Evolutionary conservation across 163 green algal species (phyloP).

Genomic region (Scenedesmus sp.): DNA sequence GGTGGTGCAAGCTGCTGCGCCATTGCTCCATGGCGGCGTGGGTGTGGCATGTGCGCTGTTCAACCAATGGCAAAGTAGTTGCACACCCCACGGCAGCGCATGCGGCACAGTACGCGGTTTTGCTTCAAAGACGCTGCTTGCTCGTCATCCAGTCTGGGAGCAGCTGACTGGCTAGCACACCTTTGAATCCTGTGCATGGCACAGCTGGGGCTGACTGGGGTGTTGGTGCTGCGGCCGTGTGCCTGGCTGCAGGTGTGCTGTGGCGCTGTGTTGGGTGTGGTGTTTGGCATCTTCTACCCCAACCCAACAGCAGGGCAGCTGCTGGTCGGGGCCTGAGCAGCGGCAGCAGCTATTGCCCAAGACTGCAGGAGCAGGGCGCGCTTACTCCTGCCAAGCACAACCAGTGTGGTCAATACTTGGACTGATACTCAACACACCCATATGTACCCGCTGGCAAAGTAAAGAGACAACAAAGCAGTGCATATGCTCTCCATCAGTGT

Average conservation of each 20-base stretch:
- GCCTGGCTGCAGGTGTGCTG: slow-evolving; percentile 43
- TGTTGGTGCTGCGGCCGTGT: background rate
- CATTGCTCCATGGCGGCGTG: too few relatives aligned
- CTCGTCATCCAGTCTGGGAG: background rate
- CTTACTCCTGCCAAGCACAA: background rate
- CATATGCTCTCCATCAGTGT: too few relatives aligned
- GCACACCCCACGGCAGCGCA: too few relatives aligned
- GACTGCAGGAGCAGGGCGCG: background rate
- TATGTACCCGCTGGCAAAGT: too few relatives aligned
- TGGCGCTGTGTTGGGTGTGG: slow-evolving; percentile 41
- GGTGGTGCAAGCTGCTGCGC: background rate
- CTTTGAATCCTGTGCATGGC: background rate
- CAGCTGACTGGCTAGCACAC: background rate
- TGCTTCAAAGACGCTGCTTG: too few relatives aligned
- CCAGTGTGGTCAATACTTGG: background rate
- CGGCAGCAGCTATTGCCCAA: background rate
- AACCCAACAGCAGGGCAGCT: slow-evolving; percentile 21
- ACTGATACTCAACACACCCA: too few relatives aligned
- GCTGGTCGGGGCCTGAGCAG: background rate
- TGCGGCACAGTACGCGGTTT: too few relatives aligned
- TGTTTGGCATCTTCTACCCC: slow-evolving; percentile 58
- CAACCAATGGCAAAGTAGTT: too few relatives aligned
- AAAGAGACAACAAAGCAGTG: too few relatives aligned
- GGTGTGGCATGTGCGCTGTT: too few relatives aligned
- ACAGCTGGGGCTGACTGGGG: background rate